Evolutionary conservation across 768 basidiomycete species (phyloP).

Genomic region (Hydnomerulius pinastri): DNA sequence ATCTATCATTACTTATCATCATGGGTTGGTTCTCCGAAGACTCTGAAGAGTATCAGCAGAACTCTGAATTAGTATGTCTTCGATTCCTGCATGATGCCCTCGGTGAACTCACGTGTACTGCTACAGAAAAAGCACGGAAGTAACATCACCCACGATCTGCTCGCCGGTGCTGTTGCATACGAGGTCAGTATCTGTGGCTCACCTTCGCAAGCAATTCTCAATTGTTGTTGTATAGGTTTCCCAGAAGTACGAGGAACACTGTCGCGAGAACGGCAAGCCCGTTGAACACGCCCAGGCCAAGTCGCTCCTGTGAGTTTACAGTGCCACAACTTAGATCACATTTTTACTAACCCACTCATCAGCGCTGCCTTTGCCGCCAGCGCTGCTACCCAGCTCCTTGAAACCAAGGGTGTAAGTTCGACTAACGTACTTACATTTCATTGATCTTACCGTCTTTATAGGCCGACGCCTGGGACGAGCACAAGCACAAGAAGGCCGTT

Average conservation of each 20-base stretch:
- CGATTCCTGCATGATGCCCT: conserved; percentile 17
- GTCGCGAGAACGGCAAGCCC: conserved; percentile 16
- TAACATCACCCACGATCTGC: conserved; percentile 15
- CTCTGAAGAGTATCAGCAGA: neutral
- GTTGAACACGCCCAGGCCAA: conserved; percentile 23
- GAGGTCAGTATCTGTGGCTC: conserved; percentile 11
- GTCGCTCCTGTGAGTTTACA: conserved; percentile 19
- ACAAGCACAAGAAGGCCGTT: neutral
- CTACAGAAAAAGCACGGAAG: conserved; percentile 12
- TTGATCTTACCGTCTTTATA: neutral
- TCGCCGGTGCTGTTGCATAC: conserved; percentile 19
- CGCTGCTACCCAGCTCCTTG: conserved; percentile 4
- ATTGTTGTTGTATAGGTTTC: conserved; percentile 6
- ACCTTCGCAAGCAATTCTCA: neutral
- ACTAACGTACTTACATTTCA: neutral
- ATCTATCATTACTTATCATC: neutral
- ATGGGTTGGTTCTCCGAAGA: neutral
- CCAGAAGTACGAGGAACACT: conserved; percentile 21
- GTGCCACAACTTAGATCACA: too few species aligned
- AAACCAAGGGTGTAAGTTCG: conserved; percentile 23
- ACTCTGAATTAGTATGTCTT: neutral
- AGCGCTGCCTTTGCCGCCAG: conserved; percentile 14
- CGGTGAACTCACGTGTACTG: neutral
- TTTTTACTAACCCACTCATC: neutral
- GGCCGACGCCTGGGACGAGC: neutral